These are phyloP conservation scores for Teratosphaeria epicoccoides DNA, from an alignment of 2,329 filamentous ascomycete species.

Conservation along the genomic window DNA sequence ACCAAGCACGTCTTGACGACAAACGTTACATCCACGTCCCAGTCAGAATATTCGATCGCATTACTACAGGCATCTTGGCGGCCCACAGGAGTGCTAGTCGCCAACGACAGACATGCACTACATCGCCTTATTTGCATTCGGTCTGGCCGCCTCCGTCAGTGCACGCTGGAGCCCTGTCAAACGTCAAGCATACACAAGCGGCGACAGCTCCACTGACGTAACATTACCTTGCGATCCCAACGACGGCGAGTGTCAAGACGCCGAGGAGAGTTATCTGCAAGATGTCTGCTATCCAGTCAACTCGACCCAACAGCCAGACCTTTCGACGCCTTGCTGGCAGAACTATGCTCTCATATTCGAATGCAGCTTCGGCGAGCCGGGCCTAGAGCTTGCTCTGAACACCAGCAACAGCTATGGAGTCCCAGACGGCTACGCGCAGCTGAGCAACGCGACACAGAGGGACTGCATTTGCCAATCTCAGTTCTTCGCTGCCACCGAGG, in stretches of 20 bases:
- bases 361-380: slow-evolving; percentile 9
- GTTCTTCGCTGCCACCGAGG: slow-evolving; percentile 12
- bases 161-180: background rate
- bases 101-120: no score
- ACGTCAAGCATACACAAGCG: background rate
- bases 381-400: slow-evolving; percentile 1
- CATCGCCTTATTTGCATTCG: background rate
- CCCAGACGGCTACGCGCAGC: slow-evolving; percentile 3
- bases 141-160: background rate
- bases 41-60: no score
- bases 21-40: no score
- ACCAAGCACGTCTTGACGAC: no score
- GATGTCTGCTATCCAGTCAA: slow-evolving; percentile 17
- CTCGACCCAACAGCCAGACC: slow-evolving; percentile 11
- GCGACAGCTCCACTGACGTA: background rate
- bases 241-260: background rate
- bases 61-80: no score
- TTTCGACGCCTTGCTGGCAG: slow-evolving; percentile 18
- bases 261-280: slow-evolving; percentile 7
- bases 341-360: slow-evolving; percentile 13
- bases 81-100: no score
- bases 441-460: slow-evolving; percentile 16
- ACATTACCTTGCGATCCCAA: background rate
- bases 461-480: slow-evolving; percentile 20
- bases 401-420: background rate